Evolutionary conservation across 2,329 filamentous ascomycete genomes (phyloP).

Genomic region (Fusarium sororula): DNA sequence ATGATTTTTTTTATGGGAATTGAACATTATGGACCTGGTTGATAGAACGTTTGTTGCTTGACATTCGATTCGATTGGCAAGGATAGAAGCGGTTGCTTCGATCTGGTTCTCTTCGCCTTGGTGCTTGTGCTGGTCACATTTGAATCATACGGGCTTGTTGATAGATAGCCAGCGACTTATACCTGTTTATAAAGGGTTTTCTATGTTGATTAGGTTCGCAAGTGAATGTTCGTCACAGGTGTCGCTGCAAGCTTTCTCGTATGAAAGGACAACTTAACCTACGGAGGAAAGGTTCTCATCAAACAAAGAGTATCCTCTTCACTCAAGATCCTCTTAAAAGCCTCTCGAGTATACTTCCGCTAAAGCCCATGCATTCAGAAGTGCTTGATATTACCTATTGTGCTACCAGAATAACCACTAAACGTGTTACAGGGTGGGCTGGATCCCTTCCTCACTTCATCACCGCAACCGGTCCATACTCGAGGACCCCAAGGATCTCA

Average conservation of each 20-base stretch:
- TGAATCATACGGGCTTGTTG: conserved; percentile 16
- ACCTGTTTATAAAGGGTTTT: neutral
- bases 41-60: conserved; percentile 6
- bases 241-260: too few relatives aligned
- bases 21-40: conserved; percentile 7
- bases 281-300: too few relatives aligned
- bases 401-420: neutral
- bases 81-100: conserved; percentile 5
- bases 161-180: conserved; percentile 28
- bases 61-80: conserved; percentile 14
- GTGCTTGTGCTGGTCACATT: conserved; percentile 38
- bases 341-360: too few relatives aligned
- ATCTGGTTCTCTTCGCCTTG: neutral
- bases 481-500: neutral
- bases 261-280: neutral
- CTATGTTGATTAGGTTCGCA: neutral
- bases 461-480: neutral
- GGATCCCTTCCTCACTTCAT: neutral
- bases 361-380: too few relatives aligned
- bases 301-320: too few relatives aligned
- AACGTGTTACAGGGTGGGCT: too few relatives aligned
- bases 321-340: neutral
- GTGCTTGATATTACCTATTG: neutral
- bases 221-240: neutral
- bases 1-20: conserved; percentile 13